Evolutionary conservation across 2,329 filamentous ascomycete genomes (phyloP).

Genomic region (Chaetoscypha palmicola): DNA sequence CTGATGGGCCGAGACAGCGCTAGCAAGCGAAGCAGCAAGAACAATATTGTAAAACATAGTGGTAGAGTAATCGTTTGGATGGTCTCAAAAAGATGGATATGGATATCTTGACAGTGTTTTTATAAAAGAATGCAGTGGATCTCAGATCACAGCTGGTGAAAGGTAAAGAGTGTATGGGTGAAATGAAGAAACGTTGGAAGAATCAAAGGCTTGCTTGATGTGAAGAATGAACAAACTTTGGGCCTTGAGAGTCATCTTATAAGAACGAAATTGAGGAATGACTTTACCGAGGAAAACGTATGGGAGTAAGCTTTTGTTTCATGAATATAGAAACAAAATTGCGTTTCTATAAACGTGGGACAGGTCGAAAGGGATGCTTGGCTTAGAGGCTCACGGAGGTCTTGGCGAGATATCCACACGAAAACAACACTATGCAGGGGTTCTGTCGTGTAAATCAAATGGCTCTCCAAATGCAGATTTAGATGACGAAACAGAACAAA

Average conservation of each 20-base stretch:
- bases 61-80: conserved; percentile 26
- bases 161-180: conserved; percentile 1
- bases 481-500: too few species aligned
- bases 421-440: too few species aligned
- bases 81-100: conserved; percentile 22
- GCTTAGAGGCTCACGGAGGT: neutral
- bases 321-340: conserved; percentile 7
- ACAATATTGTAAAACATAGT: conserved; percentile 27
- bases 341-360: neutral
- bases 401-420: too few species aligned
- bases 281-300: neutral
- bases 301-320: neutral
- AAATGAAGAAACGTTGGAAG: neutral
- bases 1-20: conserved; percentile 32
- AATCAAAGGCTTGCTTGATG: conserved; percentile 5
- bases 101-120: conserved; percentile 5
- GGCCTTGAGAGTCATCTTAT: too few species aligned
- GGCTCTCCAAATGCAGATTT: too few species aligned
- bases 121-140: conserved; percentile 3
- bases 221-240: neutral
- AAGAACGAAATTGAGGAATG: neutral
- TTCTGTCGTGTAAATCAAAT: too few species aligned
- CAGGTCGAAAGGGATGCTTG: neutral
- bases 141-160: conserved; percentile 3
- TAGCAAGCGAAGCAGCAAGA: conserved; percentile 23